Evolutionary conservation across 495 filamentous ascomycete genomes (phyloP).

Genomic region (Melanomma pulvis-pyrius): DNA sequence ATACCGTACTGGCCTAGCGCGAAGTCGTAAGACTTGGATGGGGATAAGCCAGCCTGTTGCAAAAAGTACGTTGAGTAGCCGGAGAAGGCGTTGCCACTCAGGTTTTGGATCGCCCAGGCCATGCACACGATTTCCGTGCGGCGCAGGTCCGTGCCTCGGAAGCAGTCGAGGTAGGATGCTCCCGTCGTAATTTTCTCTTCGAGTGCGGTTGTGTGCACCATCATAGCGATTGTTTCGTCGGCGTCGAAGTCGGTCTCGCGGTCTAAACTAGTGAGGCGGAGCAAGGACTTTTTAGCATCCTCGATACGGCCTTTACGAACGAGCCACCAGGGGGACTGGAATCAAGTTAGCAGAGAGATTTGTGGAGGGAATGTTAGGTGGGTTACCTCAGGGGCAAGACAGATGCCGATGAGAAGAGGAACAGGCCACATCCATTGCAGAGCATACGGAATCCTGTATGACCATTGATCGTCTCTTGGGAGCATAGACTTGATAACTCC

Average conservation of each 20-base stretch:
- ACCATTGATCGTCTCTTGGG: conserved; percentile 42
- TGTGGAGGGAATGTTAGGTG: background rate
- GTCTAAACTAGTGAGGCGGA: conserved; percentile 41
- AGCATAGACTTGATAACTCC: conserved; percentile 44
- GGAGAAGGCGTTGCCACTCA: conserved; percentile 77
- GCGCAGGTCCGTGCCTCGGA: conserved; percentile 44
- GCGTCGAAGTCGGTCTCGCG: conserved; percentile 45
- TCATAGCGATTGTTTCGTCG: conserved; percentile 47
- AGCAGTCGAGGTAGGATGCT: conserved; percentile 46
- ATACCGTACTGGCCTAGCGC: conserved; percentile 48
- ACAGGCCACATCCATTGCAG: conserved; percentile 52
- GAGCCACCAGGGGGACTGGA: conserved; percentile 47
- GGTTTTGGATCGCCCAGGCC: conserved; percentile 80
- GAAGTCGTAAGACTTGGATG: conserved; percentile 40
- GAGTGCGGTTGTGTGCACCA: conserved; percentile 45
- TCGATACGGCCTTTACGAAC: conserved; percentile 45
- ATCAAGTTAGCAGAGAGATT: background rate
- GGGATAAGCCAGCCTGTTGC: conserved; percentile 64
- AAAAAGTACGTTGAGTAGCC: conserved; percentile 84
- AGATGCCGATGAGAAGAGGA: conserved; percentile 44
- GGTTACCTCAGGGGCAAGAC: conserved; percentile 43
- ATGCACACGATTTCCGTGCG: conserved; percentile 49
- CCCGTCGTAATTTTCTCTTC: conserved; percentile 46
- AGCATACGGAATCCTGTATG: conserved; percentile 48
- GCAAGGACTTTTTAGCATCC: conserved; percentile 44